These are phyloP conservation scores for Glutinoglossum americanum DNA, from an alignment of 495 filamentous ascomycete species.

Conservation along the genomic window DNA sequence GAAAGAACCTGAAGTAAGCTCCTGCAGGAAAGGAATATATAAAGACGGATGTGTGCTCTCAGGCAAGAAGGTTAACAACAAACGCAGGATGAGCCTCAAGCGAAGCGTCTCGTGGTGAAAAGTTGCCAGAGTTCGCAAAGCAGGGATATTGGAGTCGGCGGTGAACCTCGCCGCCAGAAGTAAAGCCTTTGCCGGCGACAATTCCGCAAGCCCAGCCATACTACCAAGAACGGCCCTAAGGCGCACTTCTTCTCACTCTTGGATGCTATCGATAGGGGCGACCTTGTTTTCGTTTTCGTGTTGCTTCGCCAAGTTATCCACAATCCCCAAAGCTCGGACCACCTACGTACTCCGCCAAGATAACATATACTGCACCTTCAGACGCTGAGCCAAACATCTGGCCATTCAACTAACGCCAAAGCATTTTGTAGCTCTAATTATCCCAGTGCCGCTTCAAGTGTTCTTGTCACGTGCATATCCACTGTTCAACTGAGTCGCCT, in stretches of 20 bases:
- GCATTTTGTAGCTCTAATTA: background rate
- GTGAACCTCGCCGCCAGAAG: slow-evolving; percentile 26
- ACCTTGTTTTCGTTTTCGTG: no score
- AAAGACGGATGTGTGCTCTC: slow-evolving; percentile 43
- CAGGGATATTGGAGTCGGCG: slow-evolving; percentile 32
- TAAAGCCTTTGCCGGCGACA: slow-evolving; percentile 26
- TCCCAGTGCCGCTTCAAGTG: background rate
- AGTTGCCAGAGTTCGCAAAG: slow-evolving; percentile 38
- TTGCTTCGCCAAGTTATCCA: background rate
- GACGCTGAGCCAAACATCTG: background rate
- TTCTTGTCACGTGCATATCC: no score
- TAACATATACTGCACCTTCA: background rate
- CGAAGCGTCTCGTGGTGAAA: slow-evolving; percentile 35
- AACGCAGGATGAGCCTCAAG: slow-evolving; percentile 48
- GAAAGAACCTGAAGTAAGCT: slow-evolving; percentile 21
- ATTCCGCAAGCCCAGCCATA: slow-evolving; percentile 22
- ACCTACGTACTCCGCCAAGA: background rate
- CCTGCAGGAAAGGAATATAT: slow-evolving; percentile 39
- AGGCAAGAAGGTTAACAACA: slow-evolving; percentile 69
- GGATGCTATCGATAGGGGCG: background rate
- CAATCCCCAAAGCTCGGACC: background rate
- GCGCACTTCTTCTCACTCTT: background rate
- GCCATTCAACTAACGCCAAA: background rate
- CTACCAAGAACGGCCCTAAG: slow-evolving; percentile 5
- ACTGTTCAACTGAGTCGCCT: no score